Evolutionary conservation across 1,284 basidiomycete genomes (phyloP).

Genomic region (Inonotus hispidus): DNA sequence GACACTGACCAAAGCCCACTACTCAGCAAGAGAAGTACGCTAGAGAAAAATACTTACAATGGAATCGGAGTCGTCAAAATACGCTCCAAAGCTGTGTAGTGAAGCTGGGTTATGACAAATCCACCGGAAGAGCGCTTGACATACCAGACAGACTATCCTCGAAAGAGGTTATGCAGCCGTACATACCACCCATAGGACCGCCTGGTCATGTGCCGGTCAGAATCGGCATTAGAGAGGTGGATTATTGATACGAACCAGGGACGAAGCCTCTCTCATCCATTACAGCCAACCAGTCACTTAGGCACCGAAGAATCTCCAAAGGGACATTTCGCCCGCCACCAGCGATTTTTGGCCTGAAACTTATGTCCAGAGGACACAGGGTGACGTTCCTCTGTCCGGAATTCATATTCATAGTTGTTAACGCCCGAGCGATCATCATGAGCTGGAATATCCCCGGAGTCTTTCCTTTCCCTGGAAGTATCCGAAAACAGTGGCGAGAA

Average conservation of each 20-base stretch:
- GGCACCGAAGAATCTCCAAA: slow-evolving; percentile 44
- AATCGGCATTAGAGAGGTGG: neutral
- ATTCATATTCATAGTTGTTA: neutral
- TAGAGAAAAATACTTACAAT: slow-evolving; percentile 40
- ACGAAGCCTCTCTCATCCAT: slow-evolving; percentile 52
- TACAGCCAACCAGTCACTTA: slow-evolving; percentile 55
- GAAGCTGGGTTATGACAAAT: neutral
- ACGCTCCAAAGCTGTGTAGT: slow-evolving; percentile 41
- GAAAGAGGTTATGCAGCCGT: slow-evolving; percentile 42
- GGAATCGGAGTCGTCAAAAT: slow-evolving; percentile 61
- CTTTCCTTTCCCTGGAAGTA: neutral
- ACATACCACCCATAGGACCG: slow-evolving; percentile 45
- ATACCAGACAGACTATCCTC: slow-evolving; percentile 50
- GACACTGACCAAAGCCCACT: slow-evolving; percentile 32
- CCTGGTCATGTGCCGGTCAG: slow-evolving; percentile 29
- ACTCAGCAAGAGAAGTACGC: neutral
- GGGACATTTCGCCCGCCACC: slow-evolving; percentile 43
- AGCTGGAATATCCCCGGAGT: neutral
- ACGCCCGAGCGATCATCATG: neutral
- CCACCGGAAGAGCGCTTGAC: slow-evolving; percentile 19
- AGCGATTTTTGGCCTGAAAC: slow-evolving; percentile 34
- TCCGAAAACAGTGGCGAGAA: neutral
- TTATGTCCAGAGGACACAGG: slow-evolving; percentile 22
- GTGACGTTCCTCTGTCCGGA: neutral
- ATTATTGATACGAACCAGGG: slow-evolving; percentile 33